A percentile compares a stretch with the other conserved stretches of the same genome.
Evolutionary conservation across 2,329 filamentous ascomycete genomes (phyloP).

Genomic region (Dothistroma septosporum): DNA sequence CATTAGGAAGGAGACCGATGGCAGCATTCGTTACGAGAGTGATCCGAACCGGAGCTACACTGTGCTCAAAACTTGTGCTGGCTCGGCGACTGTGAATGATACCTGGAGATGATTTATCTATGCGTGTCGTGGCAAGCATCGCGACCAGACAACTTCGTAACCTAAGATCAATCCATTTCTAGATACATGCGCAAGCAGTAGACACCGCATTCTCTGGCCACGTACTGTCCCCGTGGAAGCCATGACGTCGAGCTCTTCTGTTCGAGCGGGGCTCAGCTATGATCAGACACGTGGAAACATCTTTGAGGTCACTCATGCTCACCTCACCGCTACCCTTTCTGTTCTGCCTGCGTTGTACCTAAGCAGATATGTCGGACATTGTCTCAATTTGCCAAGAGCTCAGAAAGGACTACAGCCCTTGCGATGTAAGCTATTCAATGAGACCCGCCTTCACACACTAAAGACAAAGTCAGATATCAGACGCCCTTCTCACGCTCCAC

Average conservation of each 20-base stretch:
- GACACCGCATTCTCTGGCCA: not conserved
- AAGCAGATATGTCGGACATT: not conserved
- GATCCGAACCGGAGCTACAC: slow-evolving; percentile 18
- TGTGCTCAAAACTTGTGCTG: slow-evolving; percentile 20
- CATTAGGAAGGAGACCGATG: slow-evolving; percentile 54
- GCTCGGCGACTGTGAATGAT: slow-evolving; percentile 19
- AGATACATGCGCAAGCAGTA: not conserved
- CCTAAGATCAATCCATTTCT: no score
- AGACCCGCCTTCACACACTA: not conserved
- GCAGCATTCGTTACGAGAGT: slow-evolving; percentile 58
- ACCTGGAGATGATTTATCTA: slow-evolving; percentile 23
- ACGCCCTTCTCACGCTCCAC: slow-evolving; percentile 67
- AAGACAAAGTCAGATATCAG: slow-evolving; percentile 54
- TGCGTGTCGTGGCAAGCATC: not conserved
- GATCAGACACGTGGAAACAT: not conserved
- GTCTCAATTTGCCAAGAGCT: slow-evolving; percentile 13
- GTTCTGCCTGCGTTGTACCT: not conserved
- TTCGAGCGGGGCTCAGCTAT: not conserved
- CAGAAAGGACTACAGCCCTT: slow-evolving; percentile 27
- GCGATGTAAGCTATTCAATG: slow-evolving; percentile 28
- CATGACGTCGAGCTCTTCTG: not conserved
- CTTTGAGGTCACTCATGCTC: not conserved
- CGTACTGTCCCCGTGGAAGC: not conserved
- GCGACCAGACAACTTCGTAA: not conserved
- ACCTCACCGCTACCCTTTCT: not conserved